Evolutionary conservation across 768 basidiomycete genomes (phyloP), one percentile per base, ranked within the genome.

Genomic region (Filobasidium floriforme): DNA sequence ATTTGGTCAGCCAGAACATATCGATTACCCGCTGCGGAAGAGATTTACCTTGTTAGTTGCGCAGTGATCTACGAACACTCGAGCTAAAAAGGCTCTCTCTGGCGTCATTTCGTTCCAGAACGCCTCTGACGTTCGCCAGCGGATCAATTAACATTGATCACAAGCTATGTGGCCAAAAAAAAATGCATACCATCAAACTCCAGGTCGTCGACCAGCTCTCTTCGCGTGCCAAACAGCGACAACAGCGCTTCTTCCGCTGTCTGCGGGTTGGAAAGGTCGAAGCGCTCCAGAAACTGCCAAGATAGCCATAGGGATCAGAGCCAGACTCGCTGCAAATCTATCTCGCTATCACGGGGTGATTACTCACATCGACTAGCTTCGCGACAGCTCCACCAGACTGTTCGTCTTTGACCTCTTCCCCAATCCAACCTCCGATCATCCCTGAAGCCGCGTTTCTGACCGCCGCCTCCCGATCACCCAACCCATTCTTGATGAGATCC

Each of bases 21-120:
- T 9, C 32, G 32, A 37, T 37, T 19, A 26, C 1, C n/a, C 32
- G 32, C 46, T 24, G 5, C 5, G 6, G 60, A n/a, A 29, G 40
- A 40, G 7, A 19, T 10, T 43, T 22, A 59, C 62, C 54, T 62
- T 57, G 15, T 52, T 80, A 15, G 83, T 60, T 19, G 77, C 82
- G 72, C 90, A 92, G 73, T 89, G 84, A 40, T 91, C 87, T 3
- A 88, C 85, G 75, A 88, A 93, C 11, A 89, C 88, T 7, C 92
- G 86, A 0, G 85, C 88, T 19, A 97, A 83, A 74, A 93, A 89
- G 0, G 87, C 86, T 51, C 82, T 86, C 73, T 90, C 89, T 0
- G 89, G 86, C 0, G 86, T 87, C 22, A 93, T 77, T 0, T 79
- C 68, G 0, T 76, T 74, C 89, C 91, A 97, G 75, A 84, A 97